Evolutionary conservation across 2,329 filamentous ascomycete genomes (phyloP).

Genomic region (Aspergillus aculeatinus): DNA sequence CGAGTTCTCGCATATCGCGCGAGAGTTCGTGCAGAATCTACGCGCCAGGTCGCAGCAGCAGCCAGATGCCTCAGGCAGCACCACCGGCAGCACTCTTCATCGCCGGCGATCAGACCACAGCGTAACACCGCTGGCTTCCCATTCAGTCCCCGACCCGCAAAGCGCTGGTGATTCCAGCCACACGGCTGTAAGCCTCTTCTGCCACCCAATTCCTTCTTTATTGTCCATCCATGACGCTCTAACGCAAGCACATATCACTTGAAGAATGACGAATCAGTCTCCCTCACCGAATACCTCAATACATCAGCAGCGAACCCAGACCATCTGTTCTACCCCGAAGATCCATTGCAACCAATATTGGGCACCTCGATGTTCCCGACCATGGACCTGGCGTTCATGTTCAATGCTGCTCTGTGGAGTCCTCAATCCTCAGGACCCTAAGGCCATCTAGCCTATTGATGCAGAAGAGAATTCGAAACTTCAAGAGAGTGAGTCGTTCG

Average conservation of each 20-base stretch:
- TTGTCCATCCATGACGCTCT: too few species aligned
- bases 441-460: too few species aligned
- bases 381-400: neutral
- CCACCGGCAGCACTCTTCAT: neutral
- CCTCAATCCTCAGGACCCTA: neutral
- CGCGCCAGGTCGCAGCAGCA: neutral
- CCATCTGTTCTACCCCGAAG: neutral
- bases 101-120: neutral
- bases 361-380: neutral
- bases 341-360: neutral
- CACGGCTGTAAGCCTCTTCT: too few species aligned
- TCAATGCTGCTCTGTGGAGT: neutral
- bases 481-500: too few species aligned
- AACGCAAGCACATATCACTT: too few species aligned
- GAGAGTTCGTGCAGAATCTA: slow-evolving; percentile 37
- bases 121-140: neutral
- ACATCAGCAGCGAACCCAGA: neutral
- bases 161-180: too few species aligned
- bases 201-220: too few species aligned
- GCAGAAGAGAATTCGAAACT: too few species aligned
- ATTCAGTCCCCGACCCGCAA: too few species aligned
- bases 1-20: slow-evolving; percentile 45
- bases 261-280: neutral
- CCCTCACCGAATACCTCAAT: neutral
- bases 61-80: neutral